Conservation (phyloP, 2,329 filamentous ascomycete species). For the Xylariaceae sp. region DNA sequence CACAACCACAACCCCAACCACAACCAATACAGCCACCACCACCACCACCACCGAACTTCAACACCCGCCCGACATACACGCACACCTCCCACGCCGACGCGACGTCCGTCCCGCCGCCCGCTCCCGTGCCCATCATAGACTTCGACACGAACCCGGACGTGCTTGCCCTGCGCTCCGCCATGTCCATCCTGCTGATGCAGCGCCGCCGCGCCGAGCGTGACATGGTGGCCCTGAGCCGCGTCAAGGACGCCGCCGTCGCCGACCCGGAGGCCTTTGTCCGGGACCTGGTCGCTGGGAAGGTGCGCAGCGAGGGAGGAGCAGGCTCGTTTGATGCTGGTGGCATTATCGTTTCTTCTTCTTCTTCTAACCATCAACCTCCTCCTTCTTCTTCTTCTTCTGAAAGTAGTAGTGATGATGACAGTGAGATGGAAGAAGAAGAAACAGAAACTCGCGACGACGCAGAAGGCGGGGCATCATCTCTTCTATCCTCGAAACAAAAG, state of each 20-base stretch:
- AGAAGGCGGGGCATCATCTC: no score
- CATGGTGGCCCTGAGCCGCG: slow-evolving; percentile 61
- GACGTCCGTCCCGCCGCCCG: slow-evolving; percentile 29
- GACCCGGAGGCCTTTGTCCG: slow-evolving; percentile 67
- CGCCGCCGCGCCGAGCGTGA: slow-evolving; percentile 71
- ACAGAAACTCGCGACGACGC: no score
- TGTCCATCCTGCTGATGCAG: slow-evolving; percentile 83
- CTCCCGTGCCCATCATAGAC: slow-evolving; percentile 48
- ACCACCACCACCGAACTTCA: no score
- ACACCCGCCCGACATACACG: slow-evolving; percentile 24
- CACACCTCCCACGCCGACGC: slow-evolving; percentile 21
- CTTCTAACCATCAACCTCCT: no score
- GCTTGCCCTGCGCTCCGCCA: slow-evolving; percentile 77
- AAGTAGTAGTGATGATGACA: slow-evolving; percentile 20
- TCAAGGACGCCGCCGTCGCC: slow-evolving; percentile 64
- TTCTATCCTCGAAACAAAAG: no score
- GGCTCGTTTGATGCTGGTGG: slow-evolving; percentile 4
- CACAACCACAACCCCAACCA: no score
- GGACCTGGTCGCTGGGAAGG: slow-evolving; percentile 59
- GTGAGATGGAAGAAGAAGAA: slow-evolving; percentile 15
- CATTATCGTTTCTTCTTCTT: no score
- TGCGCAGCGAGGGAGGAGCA: slow-evolving; percentile 37
- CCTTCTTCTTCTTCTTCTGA: no score
- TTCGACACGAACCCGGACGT: slow-evolving; percentile 73
- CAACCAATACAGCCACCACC: no score